Evolutionary conservation across 2,329 filamentous ascomycete species (phyloP).

Genomic region (Arthrobotrys pseudoclavata): DNA sequence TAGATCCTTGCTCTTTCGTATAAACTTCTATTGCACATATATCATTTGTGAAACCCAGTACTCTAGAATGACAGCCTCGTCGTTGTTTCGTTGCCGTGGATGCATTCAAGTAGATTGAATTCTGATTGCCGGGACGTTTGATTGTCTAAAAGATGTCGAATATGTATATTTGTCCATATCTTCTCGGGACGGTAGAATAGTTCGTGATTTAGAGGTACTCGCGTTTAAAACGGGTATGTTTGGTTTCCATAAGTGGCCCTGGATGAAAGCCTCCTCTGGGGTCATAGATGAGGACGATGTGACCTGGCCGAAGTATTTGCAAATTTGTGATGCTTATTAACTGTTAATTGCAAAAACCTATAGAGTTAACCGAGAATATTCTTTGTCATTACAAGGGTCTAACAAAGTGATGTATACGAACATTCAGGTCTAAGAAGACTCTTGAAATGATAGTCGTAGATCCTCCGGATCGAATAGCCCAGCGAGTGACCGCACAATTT

Average conservation of each 20-base stretch:
- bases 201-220: slow-evolving; percentile 1
- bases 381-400: too few species aligned
- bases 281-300: background rate
- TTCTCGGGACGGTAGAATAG: background rate
- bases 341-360: background rate
- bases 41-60: background rate
- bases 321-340: background rate
- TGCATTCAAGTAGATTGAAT: background rate
- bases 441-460: background rate
- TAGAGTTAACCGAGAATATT: background rate
- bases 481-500: background rate
- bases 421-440: background rate
- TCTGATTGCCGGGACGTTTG: background rate
- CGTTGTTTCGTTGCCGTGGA: background rate
- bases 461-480: background rate
- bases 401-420: too few species aligned
- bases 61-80: slow-evolving; percentile 2
- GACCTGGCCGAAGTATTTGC: slow-evolving; percentile 5
- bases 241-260: slow-evolving; percentile 1
- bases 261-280: background rate
- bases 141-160: background rate
- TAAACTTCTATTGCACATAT: slow-evolving; percentile 13
- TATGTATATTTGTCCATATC: background rate
- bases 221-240: background rate
- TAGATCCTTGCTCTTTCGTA: background rate